Conservation (phyloP, 2,329 filamentous ascomycete genomes). For the Podosphaera fusca region DNA sequence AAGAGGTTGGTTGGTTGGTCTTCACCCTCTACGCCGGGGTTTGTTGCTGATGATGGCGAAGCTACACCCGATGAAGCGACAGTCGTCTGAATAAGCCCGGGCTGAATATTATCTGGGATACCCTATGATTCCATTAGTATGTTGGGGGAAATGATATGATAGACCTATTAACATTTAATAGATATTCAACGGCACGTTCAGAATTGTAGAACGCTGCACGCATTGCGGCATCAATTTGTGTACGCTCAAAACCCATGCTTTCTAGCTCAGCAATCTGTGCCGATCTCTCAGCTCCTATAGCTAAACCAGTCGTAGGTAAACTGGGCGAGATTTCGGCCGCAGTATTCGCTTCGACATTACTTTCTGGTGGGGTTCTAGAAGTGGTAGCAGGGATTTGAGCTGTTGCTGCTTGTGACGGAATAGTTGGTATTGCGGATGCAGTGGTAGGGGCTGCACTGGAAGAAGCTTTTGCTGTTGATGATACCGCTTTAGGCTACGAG, state of each 20-base stretch:
- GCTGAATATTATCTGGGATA: slow-evolving; percentile 65
- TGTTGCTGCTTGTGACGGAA: slow-evolving; percentile 32
- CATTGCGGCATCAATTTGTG: slow-evolving; percentile 82
- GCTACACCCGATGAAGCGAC: slow-evolving; percentile 22
- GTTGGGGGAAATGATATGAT: neutral
- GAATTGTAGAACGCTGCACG: slow-evolving; percentile 93
- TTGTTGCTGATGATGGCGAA: slow-evolving; percentile 19
- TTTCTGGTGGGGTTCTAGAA: slow-evolving; percentile 21
- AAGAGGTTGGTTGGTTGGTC: slow-evolving; percentile 69
- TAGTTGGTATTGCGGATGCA: slow-evolving; percentile 31
- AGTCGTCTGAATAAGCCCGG: slow-evolving; percentile 35
- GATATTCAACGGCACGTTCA: slow-evolving; percentile 89
- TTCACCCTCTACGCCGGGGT: slow-evolving; percentile 27
- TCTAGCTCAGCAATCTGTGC: slow-evolving; percentile 82
- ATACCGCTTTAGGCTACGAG: slow-evolving; percentile 43
- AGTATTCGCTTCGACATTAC: slow-evolving; percentile 24
- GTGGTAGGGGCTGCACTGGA: slow-evolving; percentile 39
- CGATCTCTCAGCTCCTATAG: slow-evolving; percentile 62
- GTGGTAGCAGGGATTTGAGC: slow-evolving; percentile 21
- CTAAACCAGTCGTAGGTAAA: slow-evolving; percentile 58
- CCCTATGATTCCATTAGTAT: slow-evolving; percentile 30
- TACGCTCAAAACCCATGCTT: slow-evolving; percentile 81
- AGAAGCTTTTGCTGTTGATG: slow-evolving; percentile 30
- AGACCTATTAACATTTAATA: slow-evolving; percentile 45
- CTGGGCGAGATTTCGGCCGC: slow-evolving; percentile 26